Evolutionary conservation across 2,329 filamentous ascomycete species (phyloP), one percentile per base, ranked within the genome.

Genomic region (Fusarium austroafricanum): DNA sequence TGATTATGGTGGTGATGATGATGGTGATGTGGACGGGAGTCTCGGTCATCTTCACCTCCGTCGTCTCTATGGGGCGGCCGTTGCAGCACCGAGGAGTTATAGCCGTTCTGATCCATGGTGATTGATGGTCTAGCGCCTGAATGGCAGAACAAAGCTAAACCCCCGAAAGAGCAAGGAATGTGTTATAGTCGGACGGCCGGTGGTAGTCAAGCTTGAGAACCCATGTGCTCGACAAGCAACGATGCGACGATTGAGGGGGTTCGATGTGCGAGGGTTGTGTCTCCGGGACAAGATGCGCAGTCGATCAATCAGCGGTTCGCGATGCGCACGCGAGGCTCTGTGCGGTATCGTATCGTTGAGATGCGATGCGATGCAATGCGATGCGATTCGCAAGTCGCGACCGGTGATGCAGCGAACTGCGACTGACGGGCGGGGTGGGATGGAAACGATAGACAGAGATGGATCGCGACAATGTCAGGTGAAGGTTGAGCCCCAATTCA

Each of bases 61-160:
- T 80, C 81, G 54, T 80, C 77, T 75, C 77, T 65, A 46, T 61
- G 70, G 35, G 64, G 65, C 65, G 80, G 81, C 65, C 78, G 81
- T 72, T 83, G 83, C 76, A 85, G 77, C 73, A 85, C 82, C 47
- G 82, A 84, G 65, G 84, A 84, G 68, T 78, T 82, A 69, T 84
- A 86, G 72, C 80, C 80, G 68, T 79, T 73, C 59, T 72, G 79
- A 58, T 84, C 82, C 82, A 84, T 84, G 62, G 56, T 74, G 73
- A 53, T 58, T 73, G 74, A 54, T 58, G 40, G 44, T 53, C 49
- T 69, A 71, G 67, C 57, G 66, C 67, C 60, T 35, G 46, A 40
- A 56, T 42, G 58, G 39, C 54, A 65, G 54, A 63, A 53, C 60
- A 54, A 58, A 56, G 52, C 52, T 63, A 55, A 57, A 56, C 54